Conservation (phyloP, 345 rosid species). For the Firmiana major region DNA sequence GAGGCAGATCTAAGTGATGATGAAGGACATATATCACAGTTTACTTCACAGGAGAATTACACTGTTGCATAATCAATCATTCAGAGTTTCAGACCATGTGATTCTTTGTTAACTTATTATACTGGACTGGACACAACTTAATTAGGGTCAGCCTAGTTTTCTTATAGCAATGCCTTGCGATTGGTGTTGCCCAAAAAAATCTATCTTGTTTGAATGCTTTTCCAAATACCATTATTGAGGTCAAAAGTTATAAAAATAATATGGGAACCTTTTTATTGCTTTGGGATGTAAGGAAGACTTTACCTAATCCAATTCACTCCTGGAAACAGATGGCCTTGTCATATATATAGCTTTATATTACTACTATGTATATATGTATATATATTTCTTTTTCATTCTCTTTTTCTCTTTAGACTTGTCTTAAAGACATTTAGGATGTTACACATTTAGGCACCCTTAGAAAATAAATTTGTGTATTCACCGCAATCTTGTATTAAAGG, state of each 20-base stretch:
- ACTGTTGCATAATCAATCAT: constrained; percentile 12
- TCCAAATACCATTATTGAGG: constrained; percentile 8
- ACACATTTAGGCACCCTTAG: neutral
- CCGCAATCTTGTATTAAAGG: neutral
- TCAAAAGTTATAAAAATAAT: constrained; percentile 8
- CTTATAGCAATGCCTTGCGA: constrained; percentile 3
- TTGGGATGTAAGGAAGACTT: neutral
- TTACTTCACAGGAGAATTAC: neutral
- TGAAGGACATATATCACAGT: neutral
- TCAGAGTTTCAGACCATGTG: neutral
- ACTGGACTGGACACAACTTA: too few species aligned
- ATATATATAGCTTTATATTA: too few species aligned
- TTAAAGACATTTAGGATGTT: neutral
- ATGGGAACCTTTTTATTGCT: constrained; percentile 5
- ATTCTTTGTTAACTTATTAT: constrained; percentile 3
- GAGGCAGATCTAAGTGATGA: neutral
- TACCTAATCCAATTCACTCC: neutral
- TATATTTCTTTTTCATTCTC: neutral
- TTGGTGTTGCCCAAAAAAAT: constrained; percentile 16
- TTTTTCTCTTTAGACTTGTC: neutral
- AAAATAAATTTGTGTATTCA: neutral
- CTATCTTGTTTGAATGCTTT: constrained; percentile 2
- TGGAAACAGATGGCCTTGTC: constrained; percentile 8
- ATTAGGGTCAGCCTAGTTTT: neutral
- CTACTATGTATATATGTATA: too few species aligned